Percentiles rank a stretch among this genome's conserved stretches.
Conservation (phyloP, 1,139 yeast species). For the Meyerozyma guilliermondii region DNA sequence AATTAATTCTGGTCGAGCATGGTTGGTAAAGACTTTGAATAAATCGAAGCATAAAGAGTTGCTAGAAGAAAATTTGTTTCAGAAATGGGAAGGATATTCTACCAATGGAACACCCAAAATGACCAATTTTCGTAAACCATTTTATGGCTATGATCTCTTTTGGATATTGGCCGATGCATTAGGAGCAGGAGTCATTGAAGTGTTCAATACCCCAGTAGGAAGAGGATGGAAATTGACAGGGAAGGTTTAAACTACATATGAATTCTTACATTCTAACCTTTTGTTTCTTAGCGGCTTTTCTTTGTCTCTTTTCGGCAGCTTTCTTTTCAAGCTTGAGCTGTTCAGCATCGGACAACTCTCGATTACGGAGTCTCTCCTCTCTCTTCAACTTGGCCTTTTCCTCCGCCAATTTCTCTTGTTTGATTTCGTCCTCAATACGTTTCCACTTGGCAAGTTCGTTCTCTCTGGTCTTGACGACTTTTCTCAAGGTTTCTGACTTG, state of each 20-base stretch:
- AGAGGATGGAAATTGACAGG: slow-evolving; percentile 64
- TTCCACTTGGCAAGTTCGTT: slow-evolving; percentile 56
- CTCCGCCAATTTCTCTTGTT: slow-evolving; percentile 64
- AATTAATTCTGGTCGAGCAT: slow-evolving; percentile 41
- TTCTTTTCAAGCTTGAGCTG: slow-evolving; percentile 73
- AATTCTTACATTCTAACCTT: slow-evolving; percentile 29
- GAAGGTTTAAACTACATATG: slow-evolving; percentile 20
- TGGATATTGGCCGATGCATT: slow-evolving; percentile 64
- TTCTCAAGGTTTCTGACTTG: slow-evolving; percentile 68
- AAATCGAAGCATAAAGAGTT: slow-evolving; percentile 47
- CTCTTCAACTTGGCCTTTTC: slow-evolving; percentile 68
- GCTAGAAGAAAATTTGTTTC: slow-evolving; percentile 44
- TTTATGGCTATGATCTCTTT: slow-evolving; percentile 53
- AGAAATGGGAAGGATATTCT: slow-evolving; percentile 44
- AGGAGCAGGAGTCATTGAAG: slow-evolving; percentile 68
- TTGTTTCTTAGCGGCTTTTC: slow-evolving; percentile 38
- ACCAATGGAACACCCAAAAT: slow-evolving; percentile 25
- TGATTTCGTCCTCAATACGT: slow-evolving; percentile 53
- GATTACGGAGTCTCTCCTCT: slow-evolving; percentile 50
- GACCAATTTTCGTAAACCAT: slow-evolving; percentile 49
- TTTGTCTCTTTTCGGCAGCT: slow-evolving; percentile 40
- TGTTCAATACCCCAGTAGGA: slow-evolving; percentile 66
- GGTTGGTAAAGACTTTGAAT: slow-evolving; percentile 44
- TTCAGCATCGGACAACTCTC: slow-evolving; percentile 63
- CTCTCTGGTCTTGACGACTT: slow-evolving; percentile 72